Base-by-base conservation (phyloP, 1,284 basidiomycete species). In the Puccinia polysora region DNA sequence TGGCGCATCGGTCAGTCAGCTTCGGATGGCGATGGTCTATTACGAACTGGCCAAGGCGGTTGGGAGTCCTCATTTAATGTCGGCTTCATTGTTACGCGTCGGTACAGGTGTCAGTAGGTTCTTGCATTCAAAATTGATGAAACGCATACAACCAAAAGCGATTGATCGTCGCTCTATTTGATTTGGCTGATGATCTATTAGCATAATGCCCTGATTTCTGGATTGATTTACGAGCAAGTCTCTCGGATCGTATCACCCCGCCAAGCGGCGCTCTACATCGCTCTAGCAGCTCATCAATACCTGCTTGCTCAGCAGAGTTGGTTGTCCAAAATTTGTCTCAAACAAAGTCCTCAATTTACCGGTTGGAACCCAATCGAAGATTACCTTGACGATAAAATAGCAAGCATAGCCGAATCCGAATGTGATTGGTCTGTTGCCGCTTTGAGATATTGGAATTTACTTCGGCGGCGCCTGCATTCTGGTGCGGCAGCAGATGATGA, bases 181-280 rank as follows among this genome's bases (percentile, higher is more conserved):
- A 10, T 45, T 45, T 45, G 10, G 10, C 43, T 45, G n/a, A 10
- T 45, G 43, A 10, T 10, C n/a, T 5, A 71, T 8, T 34, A 71
- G 68, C 52, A 62, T n/a, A 50, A 55, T 43, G 59, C 53, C 8
- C 20, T 63, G 50, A 62, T 38, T 34, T 59, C 68, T n/a, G 68
- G 55, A 12, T 36, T 71, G 28, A 50, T 71, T 34, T 62, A 62
- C 38, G 68, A 71, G 30, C 58, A 71, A 63, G 49, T 58, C 25
- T 45, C 59, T 3, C 47, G 45, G 8, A 47, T 62, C 15, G 40
- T 63, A 0, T 47, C 58, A n/a, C 36, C 50, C 15, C 58, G 68
- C 1, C 58, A 63, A 45, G 30, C 30, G 8, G 34, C 58, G 6
- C 45, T 63, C 4, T 62, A 71, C 20, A 38, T 55, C 20, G 15